Evolutionary conservation across 768 basidiomycete species (phyloP).

Genomic region (Hemileccinum impolitum): DNA sequence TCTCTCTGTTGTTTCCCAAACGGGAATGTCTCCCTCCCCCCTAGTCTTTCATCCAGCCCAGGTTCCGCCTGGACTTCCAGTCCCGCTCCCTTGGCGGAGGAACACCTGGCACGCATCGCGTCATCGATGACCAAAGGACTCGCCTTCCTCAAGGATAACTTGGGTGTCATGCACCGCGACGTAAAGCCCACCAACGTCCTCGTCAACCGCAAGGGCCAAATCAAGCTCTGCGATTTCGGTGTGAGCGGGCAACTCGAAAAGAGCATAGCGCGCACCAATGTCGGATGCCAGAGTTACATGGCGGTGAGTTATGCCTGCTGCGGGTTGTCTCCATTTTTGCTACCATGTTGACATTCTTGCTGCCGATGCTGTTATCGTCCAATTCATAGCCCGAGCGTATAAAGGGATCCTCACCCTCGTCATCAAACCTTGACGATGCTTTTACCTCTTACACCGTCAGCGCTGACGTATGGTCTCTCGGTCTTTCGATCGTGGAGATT

Average conservation of each 20-base stretch:
- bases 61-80: constrained; percentile 35
- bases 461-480: constrained; percentile 97
- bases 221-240: constrained; percentile 99
- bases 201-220: constrained; percentile 79
- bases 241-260: constrained; percentile 97
- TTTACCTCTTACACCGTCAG: constrained; percentile 82
- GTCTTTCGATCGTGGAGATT: constrained; percentile 90
- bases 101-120: constrained; percentile 80
- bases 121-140: constrained; percentile 83
- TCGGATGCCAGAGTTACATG: constrained; percentile 99
- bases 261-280: constrained; percentile 95
- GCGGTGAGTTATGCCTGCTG: constrained; percentile 56
- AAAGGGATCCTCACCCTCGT: constrained; percentile 72
- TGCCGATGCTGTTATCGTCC: not conserved
- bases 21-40: constrained; percentile 33
- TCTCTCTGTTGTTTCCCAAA: constrained; percentile 54
- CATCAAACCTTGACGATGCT: constrained; percentile 29
- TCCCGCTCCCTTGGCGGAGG: constrained; percentile 54
- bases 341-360: constrained; percentile 2
- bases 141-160: constrained; percentile 90
- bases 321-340: not conserved
- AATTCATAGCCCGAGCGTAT: constrained; percentile 84
- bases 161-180: constrained; percentile 84
- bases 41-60: constrained; percentile 30
- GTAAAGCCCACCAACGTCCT: constrained; percentile 96